Evolutionary conservation across 257 asterid species (phyloP).

Genomic region (Mentha longifolia): DNA sequence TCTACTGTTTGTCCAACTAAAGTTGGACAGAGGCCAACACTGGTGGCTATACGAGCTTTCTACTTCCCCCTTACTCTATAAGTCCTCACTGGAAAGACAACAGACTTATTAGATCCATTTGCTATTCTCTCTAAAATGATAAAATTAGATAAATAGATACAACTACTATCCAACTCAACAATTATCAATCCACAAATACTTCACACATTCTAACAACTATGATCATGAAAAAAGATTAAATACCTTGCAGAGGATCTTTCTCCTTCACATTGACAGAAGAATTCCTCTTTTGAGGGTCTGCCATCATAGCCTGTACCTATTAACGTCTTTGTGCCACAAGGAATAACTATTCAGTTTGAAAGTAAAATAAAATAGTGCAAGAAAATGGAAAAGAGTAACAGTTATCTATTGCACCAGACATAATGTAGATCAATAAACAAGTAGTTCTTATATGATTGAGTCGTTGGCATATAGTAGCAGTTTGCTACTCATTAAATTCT

Average conservation of each 20-base stretch:
- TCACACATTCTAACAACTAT: not conserved
- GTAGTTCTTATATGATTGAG: not conserved
- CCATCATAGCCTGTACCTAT: constrained; percentile 50
- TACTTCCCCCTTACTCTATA: constrained; percentile 25
- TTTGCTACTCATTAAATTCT: constrained; percentile 1
- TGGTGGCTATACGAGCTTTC: constrained; percentile 29
- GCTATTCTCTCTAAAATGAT: not conserved
- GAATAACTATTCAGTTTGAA: constrained; percentile 20
- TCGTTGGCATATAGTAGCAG: not conserved
- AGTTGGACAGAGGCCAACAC: constrained; percentile 15
- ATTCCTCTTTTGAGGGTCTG: constrained; percentile 56
- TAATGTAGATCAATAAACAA: constrained; percentile 12
- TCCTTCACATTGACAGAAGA: constrained; percentile 48
- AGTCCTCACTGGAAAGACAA: constrained; percentile 24
- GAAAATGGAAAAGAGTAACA: constrained; percentile 14
- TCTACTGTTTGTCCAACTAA: constrained; percentile 11
- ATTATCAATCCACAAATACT: constrained; percentile 11
- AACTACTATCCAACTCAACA: constrained; percentile 7
- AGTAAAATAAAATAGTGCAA: constrained; percentile 17
- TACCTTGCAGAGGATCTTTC: constrained; percentile 68
- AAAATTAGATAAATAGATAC: constrained; percentile 1
- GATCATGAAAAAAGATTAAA: constrained; percentile 17
- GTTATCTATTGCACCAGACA: constrained; percentile 7
- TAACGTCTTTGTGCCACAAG: constrained; percentile 37
- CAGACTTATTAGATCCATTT: constrained; percentile 22